Evolutionary conservation across 371 early-diverging fungal species (phyloP), one percentile per base, ranked within the genome.

Genomic region (Mortierella sp.): DNA sequence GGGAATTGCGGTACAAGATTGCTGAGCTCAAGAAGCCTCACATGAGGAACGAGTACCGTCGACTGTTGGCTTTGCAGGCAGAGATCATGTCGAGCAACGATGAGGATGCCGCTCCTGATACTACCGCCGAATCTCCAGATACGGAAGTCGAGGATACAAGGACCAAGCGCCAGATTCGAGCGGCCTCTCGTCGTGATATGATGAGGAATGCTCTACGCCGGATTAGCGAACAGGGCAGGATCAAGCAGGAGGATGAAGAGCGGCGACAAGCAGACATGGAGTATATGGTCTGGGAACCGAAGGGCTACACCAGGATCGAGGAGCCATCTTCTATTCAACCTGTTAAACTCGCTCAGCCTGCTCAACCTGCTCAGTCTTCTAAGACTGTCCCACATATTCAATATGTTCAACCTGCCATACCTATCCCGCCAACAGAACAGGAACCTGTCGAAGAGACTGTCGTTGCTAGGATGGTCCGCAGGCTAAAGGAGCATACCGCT

Each of bases 1-100:
- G 78, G 78, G 72, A 71, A 13, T 47, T 78, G n/a, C 53, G 59
- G 19, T 78, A 63, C 51, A 78, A 71, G 58, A 63, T 78, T 56
- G 72, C 55, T 2, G 63, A 78, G 63, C 60, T 78, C 44, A 57
- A 59, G 46, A 71, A 72, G 55, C 67, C 68, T 2, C 63, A 78
- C 16, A 71, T 78, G 72, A 57, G 71, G 63, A 67, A 64, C 40
- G 68, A 78, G 28, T 78, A 71, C 62, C 60, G 55, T 6, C 64
- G 72, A 12, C 53, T 72, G 64, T 66, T 52, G 48, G 64, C 67
- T 19, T 59, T 63, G n/a, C 78, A 78, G 48, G 72, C 78, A 2
- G 72, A 78, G 34, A 67, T 78, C 29, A 17, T 60, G n/a, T 24
- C 60, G 12, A 56, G 60, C 12, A 60, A 71, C 28, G 60, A 59